phyloP scores from a whole-genome alignment of 2,329 filamentous ascomycete genomes.

The Alternaria consortialis region DNA sequence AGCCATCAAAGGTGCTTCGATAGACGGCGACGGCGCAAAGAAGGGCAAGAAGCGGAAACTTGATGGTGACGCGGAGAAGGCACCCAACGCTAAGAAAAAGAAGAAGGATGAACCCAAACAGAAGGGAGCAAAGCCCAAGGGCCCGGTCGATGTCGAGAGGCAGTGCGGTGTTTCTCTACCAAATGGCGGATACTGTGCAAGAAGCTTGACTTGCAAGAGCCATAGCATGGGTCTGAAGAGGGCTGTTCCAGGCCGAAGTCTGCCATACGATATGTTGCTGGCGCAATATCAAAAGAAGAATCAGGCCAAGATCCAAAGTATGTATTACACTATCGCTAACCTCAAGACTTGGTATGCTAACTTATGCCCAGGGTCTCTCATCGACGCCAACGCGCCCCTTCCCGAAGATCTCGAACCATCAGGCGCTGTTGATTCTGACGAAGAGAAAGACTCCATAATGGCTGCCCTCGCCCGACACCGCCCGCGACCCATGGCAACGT shows the following conservation, averaged over 20 bases:
- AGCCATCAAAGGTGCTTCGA: conserved; percentile 50
- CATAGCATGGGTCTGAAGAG: conserved; percentile 96
- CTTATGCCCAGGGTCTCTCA: conserved; percentile 75
- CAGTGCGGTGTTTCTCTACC: conserved; percentile 89
- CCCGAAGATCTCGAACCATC: conserved; percentile 80
- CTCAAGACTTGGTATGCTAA: conserved; percentile 6
- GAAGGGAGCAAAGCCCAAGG: conserved; percentile 85
- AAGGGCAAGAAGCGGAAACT: conserved; percentile 60
- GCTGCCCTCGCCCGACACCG: conserved; percentile 74
- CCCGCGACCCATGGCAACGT: conserved; percentile 78
- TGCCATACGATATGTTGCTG: conserved; percentile 92
- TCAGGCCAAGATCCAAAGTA: conserved; percentile 96
- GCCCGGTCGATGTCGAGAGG: conserved; percentile 90
- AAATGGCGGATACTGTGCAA: conserved; percentile 86
- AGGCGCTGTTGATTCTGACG: conserved; percentile 87
- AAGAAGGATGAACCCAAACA: conserved; percentile 92
- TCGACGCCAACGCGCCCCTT: conserved; percentile 90
- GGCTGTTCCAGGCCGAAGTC: conserved; percentile 82
- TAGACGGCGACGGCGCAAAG: conserved; percentile 51
- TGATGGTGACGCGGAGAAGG: conserved; percentile 74
- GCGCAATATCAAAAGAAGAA: conserved; percentile 84
- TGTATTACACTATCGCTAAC: conserved; percentile 49
- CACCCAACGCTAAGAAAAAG: conserved; percentile 82
- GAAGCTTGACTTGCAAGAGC: conserved; percentile 91
- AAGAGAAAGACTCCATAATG: conserved; percentile 93